Evolutionary conservation across 805 yeast genomes (phyloP).

Genomic region (Yarrowia deformans): DNA sequence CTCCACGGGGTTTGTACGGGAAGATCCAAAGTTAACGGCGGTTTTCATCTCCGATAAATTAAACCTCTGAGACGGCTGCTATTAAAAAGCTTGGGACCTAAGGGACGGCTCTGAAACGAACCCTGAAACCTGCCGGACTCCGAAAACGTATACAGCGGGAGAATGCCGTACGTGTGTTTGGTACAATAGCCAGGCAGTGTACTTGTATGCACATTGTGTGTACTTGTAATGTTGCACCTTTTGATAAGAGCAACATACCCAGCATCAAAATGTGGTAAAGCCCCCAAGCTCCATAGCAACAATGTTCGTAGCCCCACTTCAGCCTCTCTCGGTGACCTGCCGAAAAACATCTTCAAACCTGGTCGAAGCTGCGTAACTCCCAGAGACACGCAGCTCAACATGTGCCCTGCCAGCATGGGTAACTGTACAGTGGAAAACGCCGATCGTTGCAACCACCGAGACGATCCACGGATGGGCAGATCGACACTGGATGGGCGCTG

Average conservation of each 20-base stretch:
- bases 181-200: too few species aligned
- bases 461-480: background rate
- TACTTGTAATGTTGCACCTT: too few species aligned
- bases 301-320: background rate
- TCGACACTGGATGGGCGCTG: constrained; percentile 15
- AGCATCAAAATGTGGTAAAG: too few species aligned
- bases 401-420: constrained; percentile 1
- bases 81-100: background rate
- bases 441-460: background rate
- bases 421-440: background rate
- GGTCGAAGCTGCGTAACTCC: background rate
- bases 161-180: too few species aligned
- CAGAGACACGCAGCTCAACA: background rate
- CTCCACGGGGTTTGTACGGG: too few species aligned
- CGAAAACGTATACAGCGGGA: background rate
- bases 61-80: background rate
- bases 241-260: too few species aligned
- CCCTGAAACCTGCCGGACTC: constrained; percentile 4
- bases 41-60: constrained; percentile 21
- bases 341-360: constrained; percentile 6
- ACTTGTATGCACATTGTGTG: too few species aligned
- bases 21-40: background rate
- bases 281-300: too few species aligned
- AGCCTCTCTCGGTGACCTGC: background rate
- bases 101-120: background rate